Base-by-base conservation (phyloP, 2,329 filamentous ascomycete species). In the Penicillium sp. region DNA sequence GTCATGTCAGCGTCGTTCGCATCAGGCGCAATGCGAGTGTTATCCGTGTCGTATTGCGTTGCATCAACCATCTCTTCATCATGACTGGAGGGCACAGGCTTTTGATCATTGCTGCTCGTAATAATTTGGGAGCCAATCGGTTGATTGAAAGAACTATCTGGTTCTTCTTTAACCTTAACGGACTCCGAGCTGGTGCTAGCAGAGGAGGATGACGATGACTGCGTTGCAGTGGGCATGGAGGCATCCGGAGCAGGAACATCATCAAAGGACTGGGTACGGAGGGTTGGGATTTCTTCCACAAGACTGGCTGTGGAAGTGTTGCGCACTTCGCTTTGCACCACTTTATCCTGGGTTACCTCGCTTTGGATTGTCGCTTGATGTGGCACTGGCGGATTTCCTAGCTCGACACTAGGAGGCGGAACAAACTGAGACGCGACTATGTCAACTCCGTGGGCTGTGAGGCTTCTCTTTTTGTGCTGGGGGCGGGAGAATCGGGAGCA, bases 401-500 rank as follows among this genome's bases (percentile, higher is more conserved):
- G 29, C n/a, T 36, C 56, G 11, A 46, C 33, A 43, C 43, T 23
- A 43, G 47, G 58, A 21, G 53, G 43, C 9, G 57, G 49, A 40
- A 50, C 38, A 40, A 58, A 54, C 39, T 73, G 67, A 6, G 67
- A 67, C 7, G 73, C 69, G 21, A 66, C 63, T 7, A 67, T 27
- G 11, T 72, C 65, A 31, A 77, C 67, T 16, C 64, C 64, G n/a
- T 65, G 62, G 1, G 63, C 59, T 15, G 68, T 72, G n/a, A 78
- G 65, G 53, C 66, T 74, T 50, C 75, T 72, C 53, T 72, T 75
- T 53, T 71, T 75, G 59, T 71, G 70, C 9, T 52, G 55, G 15
- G 76, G 71, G 7, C 57, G 66, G 13, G 64, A 68, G 47, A 74
- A 70, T n/a, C 63, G 62, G 1, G 57, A 59, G 9, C 63, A 40